Evolutionary conservation across 2,329 filamentous ascomycete species (phyloP).

Genomic region (Fusarium sp.): DNA sequence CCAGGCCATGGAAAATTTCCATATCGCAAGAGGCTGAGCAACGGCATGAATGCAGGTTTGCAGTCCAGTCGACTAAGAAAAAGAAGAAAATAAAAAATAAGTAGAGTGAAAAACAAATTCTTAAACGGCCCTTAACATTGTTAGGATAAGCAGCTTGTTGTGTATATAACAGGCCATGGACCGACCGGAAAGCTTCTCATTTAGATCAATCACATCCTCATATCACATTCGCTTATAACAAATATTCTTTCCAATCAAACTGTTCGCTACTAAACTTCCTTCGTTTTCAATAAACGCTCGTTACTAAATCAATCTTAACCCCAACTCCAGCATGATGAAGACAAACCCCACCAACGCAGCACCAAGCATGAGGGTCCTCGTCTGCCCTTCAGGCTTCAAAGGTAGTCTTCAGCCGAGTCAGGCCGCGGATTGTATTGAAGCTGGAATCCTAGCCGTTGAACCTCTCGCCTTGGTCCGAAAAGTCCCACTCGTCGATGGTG

Average conservation of each 20-base stretch:
- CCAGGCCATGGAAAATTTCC: not conserved
- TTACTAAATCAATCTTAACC: not conserved
- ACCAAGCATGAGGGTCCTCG: conserved; percentile 52
- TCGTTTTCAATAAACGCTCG: conserved; percentile 2
- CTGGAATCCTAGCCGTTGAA: conserved; percentile 2
- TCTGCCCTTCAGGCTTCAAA: conserved; percentile 66
- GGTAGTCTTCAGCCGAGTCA: conserved; percentile 61
- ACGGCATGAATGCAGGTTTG: not conserved
- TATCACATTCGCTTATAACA: conserved; percentile 29
- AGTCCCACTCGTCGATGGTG: conserved; percentile 63
- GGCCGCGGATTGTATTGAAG: conserved; percentile 57
- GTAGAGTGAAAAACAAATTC: not conserved
- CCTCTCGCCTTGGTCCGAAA: conserved; percentile 54
- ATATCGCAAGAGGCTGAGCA: conserved; percentile 28
- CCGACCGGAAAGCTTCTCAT: not conserved
- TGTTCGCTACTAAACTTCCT: not conserved
- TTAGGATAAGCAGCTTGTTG: not conserved
- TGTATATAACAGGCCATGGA: conserved; percentile 23
- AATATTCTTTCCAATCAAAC: not conserved
- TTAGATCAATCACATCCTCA: not conserved
- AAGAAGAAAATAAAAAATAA: too few relatives aligned
- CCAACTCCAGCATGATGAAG: not conserved
- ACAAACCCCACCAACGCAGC: not conserved
- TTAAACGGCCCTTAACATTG: too few relatives aligned
- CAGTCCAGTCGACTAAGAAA: too few relatives aligned